Base-by-base conservation (phyloP, 2,329 filamentous ascomycete species). In the Boeremia lycopersici region DNA sequence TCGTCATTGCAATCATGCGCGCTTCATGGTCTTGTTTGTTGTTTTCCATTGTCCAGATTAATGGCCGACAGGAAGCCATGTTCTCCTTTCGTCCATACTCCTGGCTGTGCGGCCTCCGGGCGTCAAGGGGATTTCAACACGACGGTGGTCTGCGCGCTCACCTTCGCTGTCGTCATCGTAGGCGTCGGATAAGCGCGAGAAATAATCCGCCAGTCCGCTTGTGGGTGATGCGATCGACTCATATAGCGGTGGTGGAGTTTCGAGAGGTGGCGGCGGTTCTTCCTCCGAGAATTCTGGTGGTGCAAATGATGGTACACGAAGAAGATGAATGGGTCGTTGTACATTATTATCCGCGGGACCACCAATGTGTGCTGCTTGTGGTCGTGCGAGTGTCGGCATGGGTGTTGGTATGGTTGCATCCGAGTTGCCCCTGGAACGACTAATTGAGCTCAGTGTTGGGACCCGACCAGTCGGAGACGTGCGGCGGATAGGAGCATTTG, bases 201-300 rank as follows among this genome's bases (percentile, higher is more conserved):
- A 97, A 74, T 97, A 97, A 68, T 96, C 93, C 1, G 91, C 89
- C 41, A 96, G 74, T 0, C 84, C 84, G 11, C 73, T 87, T 76
- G 78, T 92, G 74, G 72, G 91, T 13, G 88, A 89, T 1, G 95
- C 85, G 33, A 96, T 89, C 3, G 83, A 81, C 55, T 93, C 90
- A 71, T 97, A 96, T 53, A 89, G 86, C 0, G 93, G 93, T 7
- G 93, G 93, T 1, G 92, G 92, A 0, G 91, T 96, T 60, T 89
- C 80, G 13, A 89, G 74, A 0, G 88, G 86, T 45, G 89, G 89
- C 4, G 90, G 89, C 0, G 89, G 87, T 5, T 86, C 82, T 48
- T 96, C 89, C 5, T 91, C 91, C 58, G 95, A 88, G 68, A 96
- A 96, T 0, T 90, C 86, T 0, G 93, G 92, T 2, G 93, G 93